Base-by-base conservation (phyloP, 225 moss, liverwort and hornwort species). In the Anthoceros angustus region DNA sequence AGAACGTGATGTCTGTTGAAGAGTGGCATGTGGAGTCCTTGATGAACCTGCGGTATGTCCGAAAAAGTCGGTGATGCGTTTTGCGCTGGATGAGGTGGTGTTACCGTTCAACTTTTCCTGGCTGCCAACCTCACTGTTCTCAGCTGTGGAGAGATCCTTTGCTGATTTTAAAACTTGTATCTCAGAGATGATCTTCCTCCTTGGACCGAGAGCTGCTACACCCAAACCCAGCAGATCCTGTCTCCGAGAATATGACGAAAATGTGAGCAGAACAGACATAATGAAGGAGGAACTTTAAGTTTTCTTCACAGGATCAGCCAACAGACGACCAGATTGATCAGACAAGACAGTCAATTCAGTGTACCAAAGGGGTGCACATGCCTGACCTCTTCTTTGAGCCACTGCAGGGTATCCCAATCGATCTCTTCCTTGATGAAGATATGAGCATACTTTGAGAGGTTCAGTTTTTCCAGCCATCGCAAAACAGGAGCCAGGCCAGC, bases 351-450 rank as follows among this genome's bases (percentile, higher is more conserved):
- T 32, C 32, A 32, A 32, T 32, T 32, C 32, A 32, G 32, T 1
- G 32, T 32, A 32, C 32, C 32, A 32, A 1, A 32, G 32, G 32
- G 32, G 32, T 1, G 32, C 32, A 32, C 32, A 32, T 1, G 32
- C 32, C 32, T 61, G 62, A 94, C 94, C 94, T 95, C 90, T 66
- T 98, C 98, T 63, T 81, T 89, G 60, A 98, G 81, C 87, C 85
- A 92, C 77, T 84, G 84, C 69, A 98, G 66, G 25, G 98, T 98
- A 73, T 87, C 92, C 92, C 86, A 87, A 72, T 98, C 98, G 61
- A 98, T 87, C 81, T 98, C 98, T 42, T 89, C 84, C 74, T 80
- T 79, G 50, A 86, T 72, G 70, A 98, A 98, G 63, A 83, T 70
- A 61, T 75, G 82, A 12, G 66, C 70, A 67, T 92, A 98, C 76